These are phyloP conservation scores for Globisporangium apiculatum DNA, from an alignment of 352 stramenopile genomes.

Conservation along the genomic window DNA sequence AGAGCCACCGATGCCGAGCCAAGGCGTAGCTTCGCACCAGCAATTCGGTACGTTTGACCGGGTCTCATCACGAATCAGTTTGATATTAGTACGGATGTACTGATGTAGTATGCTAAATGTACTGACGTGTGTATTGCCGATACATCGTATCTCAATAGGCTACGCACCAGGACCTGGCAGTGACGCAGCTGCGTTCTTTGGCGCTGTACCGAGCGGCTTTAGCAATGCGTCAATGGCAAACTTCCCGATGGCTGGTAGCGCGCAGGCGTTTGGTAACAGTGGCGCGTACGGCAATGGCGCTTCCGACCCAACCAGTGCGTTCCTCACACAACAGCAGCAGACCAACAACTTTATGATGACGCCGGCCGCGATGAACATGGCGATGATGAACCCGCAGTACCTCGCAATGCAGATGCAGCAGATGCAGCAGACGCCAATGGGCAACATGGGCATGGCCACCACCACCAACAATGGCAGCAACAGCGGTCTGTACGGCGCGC, in stretches of 20 bases:
- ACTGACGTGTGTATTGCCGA: not conserved
- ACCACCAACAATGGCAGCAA: constrained; percentile 5
- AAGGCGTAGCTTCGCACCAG: constrained; percentile 1
- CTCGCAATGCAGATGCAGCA: constrained; percentile 41
- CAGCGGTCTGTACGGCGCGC: constrained; percentile 27
- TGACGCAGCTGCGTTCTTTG: constrained; percentile 7
- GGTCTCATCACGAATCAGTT: not conserved
- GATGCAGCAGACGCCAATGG: constrained; percentile 26
- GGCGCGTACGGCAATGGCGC: constrained; percentile 1
- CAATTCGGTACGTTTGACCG: constrained; percentile 5
- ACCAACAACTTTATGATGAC: constrained; percentile 37
- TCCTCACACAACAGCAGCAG: constrained; percentile 28
- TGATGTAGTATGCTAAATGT: not conserved
- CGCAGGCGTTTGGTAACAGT: constrained; percentile 16
- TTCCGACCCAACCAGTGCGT: not conserved
- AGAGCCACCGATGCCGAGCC: constrained; percentile 30
- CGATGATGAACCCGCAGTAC: constrained; percentile 55
- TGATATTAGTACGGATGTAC: too few relatives aligned
- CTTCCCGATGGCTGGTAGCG: constrained; percentile 10
- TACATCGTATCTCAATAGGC: not conserved
- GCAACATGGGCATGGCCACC: constrained; percentile 12
- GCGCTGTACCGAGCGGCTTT: constrained; percentile 4
- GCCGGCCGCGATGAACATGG: constrained; percentile 17
- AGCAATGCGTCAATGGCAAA: constrained; percentile 15
- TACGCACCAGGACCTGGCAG: not conserved